Evolutionary conservation across 352 stramenopile genomes (phyloP).

Genomic region (Phytophthora europaea): DNA sequence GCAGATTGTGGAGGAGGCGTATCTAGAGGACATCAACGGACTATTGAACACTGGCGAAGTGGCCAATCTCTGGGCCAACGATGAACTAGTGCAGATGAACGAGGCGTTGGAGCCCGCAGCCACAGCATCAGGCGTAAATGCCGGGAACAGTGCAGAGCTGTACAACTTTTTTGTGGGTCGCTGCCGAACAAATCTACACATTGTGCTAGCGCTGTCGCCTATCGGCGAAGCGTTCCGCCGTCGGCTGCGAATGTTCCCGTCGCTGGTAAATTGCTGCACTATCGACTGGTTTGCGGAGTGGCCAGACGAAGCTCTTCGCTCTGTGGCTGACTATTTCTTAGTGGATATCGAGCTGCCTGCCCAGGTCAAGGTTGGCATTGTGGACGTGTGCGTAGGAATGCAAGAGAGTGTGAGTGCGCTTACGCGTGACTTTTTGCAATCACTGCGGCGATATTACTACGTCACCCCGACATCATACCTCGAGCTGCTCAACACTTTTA

Average conservation of each 20-base stretch:
- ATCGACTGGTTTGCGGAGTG: constrained; percentile 98
- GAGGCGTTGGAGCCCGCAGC: constrained; percentile 78
- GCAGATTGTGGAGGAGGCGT: constrained; percentile 94
- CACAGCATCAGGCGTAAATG: constrained; percentile 72
- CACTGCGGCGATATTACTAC: constrained; percentile 95
- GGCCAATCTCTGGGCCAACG: constrained; percentile 92
- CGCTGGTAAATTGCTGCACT: constrained; percentile 97
- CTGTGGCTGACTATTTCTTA: constrained; percentile 94
- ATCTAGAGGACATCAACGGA: constrained; percentile 95
- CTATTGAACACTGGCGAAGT: constrained; percentile 95
- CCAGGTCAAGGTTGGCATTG: constrained; percentile 85
- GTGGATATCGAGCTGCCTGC: constrained; percentile 88
- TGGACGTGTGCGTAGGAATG: constrained; percentile 97
- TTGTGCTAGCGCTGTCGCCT: constrained; percentile 94
- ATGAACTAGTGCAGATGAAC: constrained; percentile 90
- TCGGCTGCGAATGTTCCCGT: constrained; percentile 96
- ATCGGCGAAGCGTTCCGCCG: constrained; percentile 95
- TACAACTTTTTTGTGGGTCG: constrained; percentile 94
- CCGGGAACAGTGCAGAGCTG: constrained; percentile 76
- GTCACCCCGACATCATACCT: constrained; percentile 97
- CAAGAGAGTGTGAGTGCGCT: constrained; percentile 92
- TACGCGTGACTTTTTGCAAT: constrained; percentile 87
- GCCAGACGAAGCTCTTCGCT: constrained; percentile 94
- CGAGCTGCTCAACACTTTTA: constrained; percentile 97
- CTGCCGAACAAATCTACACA: constrained; percentile 94